Base-by-base conservation (phyloP, 192 early-diverging fungal species). In the Coemansia sp. region DNA sequence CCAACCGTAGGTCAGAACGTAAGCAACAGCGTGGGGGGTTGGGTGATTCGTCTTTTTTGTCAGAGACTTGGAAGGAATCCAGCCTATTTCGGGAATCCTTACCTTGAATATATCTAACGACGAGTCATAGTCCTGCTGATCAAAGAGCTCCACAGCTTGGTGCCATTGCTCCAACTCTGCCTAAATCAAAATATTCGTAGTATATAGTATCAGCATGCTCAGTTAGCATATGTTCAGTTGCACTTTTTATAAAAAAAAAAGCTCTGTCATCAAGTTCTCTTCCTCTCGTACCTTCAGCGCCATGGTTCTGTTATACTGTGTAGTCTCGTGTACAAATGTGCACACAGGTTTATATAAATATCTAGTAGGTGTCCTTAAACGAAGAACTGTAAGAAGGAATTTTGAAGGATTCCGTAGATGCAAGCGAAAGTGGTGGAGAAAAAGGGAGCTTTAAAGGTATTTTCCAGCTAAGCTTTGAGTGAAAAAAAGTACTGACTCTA, bases 131-230 rank as follows among this genome's bases (percentile, higher is more conserved):
- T 93, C 85, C 49, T 85, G 82, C 51, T 76, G 76, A 66, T 93
- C 93, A 62, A 89, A 95, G 10, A 86, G 85, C 64, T 82, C 81
- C 53, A 89, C 85, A 6, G 89, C 93, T 51, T 84, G 82, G 65
- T 85, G 82, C 93, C 93, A 95, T 67, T 91, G 88, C 60, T 91
- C 87, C 30, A 95, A 80, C 70, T 95, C 90, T 56, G 84, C 84
- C 90, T 92, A 74, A 44, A 44, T 44, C 8, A 16, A 44, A n/a
- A 44, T 44, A 3, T 44, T 9, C 14, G 7, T 14, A 44, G 12
- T 44, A 44, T 44, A 16, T 44, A 44, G 12, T 16, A 44, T 10
- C 34, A 38, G 38, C 14, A 16, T 16, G 14, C 38, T 16, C 14
- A 16, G 38, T 44, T 44, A 44, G 38, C 38, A 44, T 44, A 14